Evolutionary conservation across 371 early-diverging fungal species (phyloP).

Genomic region (Rhizopus arrhizus): DNA sequence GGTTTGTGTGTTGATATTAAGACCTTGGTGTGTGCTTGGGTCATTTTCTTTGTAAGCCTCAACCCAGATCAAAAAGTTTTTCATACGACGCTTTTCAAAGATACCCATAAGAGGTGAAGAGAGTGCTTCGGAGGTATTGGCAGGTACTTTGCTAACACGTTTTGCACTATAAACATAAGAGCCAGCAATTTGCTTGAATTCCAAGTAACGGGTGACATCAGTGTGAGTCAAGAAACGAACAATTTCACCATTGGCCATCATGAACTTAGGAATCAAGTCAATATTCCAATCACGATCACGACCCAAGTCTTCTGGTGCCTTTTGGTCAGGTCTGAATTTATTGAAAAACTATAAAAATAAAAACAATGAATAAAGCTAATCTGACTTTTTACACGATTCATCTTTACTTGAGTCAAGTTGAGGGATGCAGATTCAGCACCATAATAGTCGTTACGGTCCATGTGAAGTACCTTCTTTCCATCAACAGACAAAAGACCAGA

Average conservation of each 20-base stretch:
- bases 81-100: constrained; percentile 95
- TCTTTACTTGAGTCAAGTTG: constrained; percentile 85
- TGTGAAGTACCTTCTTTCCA: constrained; percentile 93
- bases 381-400: not conserved
- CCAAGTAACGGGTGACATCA: constrained; percentile 96
- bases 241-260: constrained; percentile 97
- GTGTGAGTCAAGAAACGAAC: constrained; percentile 88
- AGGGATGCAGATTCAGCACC: constrained; percentile 96
- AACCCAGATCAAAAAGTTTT: constrained; percentile 97
- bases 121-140: constrained; percentile 85
- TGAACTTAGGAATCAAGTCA: constrained; percentile 99
- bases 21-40: constrained; percentile 81
- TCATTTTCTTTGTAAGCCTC: constrained; percentile 83
- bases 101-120: constrained; percentile 89
- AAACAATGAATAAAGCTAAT: not conserved
- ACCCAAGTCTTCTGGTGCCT: constrained; percentile 72
- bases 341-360: constrained; percentile 63
- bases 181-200: constrained; percentile 96
- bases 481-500: constrained; percentile 96
- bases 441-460: constrained; percentile 99
- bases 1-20: constrained; percentile 73
- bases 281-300: constrained; percentile 96
- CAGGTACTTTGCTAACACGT: constrained; percentile 93
- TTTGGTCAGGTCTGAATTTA: constrained; percentile 80
- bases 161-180: constrained; percentile 90